These are phyloP conservation scores for Erucastrum elatum DNA, from an alignment of 345 rosid genomes.

Conservation along the genomic window DNA sequence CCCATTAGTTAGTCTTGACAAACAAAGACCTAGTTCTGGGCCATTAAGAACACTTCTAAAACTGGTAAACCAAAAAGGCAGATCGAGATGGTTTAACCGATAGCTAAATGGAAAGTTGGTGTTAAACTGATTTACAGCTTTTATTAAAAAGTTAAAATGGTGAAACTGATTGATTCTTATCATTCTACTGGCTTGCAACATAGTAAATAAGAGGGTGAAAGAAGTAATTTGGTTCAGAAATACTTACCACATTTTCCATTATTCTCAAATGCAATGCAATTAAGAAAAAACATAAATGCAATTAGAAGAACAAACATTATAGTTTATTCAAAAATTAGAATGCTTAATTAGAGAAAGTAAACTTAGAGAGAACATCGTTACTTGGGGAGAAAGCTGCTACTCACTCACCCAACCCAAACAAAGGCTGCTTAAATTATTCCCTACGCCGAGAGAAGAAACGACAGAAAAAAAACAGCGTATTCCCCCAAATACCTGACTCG, in stretches of 20 bases:
- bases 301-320: not conserved
- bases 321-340: not conserved
- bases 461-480: not conserved
- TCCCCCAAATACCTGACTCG: not conserved
- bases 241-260: not conserved
- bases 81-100: not conserved
- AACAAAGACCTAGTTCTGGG: not conserved
- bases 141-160: not conserved
- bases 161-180: not conserved
- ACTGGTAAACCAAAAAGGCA: not conserved
- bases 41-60: not conserved
- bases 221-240: not conserved
- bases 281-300: not conserved
- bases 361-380: not conserved
- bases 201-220: not conserved
- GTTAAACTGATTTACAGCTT: not conserved
- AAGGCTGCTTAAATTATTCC: not conserved
- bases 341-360: not conserved
- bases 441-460: not conserved
- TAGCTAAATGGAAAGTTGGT: not conserved
- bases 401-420: not conserved
- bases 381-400: constrained; percentile 38
- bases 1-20: constrained; percentile 16
- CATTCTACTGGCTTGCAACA: not conserved
- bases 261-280: not conserved